Base-by-base conservation (phyloP, 768 basidiomycete species). In the Thelephora ganbajun region DNA sequence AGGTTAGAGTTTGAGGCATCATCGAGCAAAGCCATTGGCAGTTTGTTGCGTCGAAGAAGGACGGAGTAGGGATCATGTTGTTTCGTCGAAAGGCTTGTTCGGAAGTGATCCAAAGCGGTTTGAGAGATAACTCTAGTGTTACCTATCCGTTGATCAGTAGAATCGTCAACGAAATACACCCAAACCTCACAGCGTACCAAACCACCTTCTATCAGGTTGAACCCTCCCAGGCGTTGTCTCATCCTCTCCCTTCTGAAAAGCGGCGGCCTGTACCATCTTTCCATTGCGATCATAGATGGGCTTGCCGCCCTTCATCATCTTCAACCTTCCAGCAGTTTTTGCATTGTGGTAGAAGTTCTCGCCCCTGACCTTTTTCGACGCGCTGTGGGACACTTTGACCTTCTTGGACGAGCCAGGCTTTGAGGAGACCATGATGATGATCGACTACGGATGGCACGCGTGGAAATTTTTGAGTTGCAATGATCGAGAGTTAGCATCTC, bases 291-390 rank as follows among this genome's bases (percentile, higher is more conserved):
- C 89, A 41, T 90, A 76, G 22, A 96, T 73, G 51, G 94, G 79
- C 67, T 92, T 92, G 34, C 91, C 91, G 51, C 93, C 84, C 49
- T 74, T 86, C 57, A 96, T 76, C 83, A 99, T 84, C 71, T 96
- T 97, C 47, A 92, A 76, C 51, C 83, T 71, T 26, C 71, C 68
- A 34, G 80, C 90, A 57, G 79, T 72, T 62, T 97, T 97, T 39
- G 90, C 92, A 83, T 92, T 79, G 64, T 92, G 87, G 68, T 96
- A 99, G 70, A 97, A 98, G 63, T 94, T 99, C 69, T 96, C 91
- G 59, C 92, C 93, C 61, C 90, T 91, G 53, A 84, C 76, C 62
- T 72, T 82, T 54, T 77, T 75, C 39, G 87, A 68, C 3, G 76
- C 69, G 1, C 74, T 54, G 13, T 71, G 68, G n/a, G 75, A 71